Evolutionary conservation across 2,329 filamentous ascomycete species (phyloP).

Genomic region (Fusarium sororula): DNA sequence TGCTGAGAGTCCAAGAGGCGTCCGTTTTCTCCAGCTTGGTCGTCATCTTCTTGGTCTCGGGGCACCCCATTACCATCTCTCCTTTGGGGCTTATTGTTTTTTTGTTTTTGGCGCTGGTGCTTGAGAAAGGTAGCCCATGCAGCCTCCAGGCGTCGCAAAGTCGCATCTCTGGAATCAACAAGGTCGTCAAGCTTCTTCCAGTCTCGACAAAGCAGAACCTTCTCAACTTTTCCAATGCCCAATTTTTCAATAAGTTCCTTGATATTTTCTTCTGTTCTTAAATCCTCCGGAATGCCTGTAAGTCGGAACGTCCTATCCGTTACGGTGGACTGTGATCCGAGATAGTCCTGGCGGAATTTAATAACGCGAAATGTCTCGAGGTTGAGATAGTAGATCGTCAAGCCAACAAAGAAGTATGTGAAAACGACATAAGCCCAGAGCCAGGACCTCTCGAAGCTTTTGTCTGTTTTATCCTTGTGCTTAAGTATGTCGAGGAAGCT

Average conservation of each 20-base stretch:
- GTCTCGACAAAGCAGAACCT: constrained; percentile 83
- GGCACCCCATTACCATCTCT: constrained; percentile 20
- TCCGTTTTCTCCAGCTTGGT: constrained; percentile 64
- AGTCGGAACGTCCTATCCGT: constrained; percentile 94
- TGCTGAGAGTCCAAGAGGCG: constrained; percentile 64
- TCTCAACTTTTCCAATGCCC: constrained; percentile 89
- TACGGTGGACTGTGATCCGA: constrained; percentile 93
- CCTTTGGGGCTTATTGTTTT: neutral
- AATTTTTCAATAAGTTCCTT: constrained; percentile 88
- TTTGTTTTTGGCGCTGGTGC: constrained; percentile 22
- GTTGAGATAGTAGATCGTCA: constrained; percentile 85
- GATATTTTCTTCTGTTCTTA: constrained; percentile 84
- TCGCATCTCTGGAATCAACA: constrained; percentile 70
- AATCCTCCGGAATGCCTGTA: constrained; percentile 82
- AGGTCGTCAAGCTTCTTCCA: constrained; percentile 85
- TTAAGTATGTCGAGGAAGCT: constrained; percentile 34
- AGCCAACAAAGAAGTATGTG: constrained; percentile 86
- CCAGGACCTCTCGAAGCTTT: constrained; percentile 58
- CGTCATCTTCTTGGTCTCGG: constrained; percentile 49
- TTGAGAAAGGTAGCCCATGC: constrained; percentile 77
- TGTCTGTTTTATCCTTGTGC: constrained; percentile 48
- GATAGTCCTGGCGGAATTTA: constrained; percentile 84
- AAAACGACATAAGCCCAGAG: constrained; percentile 96
- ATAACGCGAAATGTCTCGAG: constrained; percentile 87
- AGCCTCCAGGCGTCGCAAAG: constrained; percentile 80